Evolutionary conservation across 768 basidiomycete genomes (phyloP).

Genomic region (Daedalea quercina): DNA sequence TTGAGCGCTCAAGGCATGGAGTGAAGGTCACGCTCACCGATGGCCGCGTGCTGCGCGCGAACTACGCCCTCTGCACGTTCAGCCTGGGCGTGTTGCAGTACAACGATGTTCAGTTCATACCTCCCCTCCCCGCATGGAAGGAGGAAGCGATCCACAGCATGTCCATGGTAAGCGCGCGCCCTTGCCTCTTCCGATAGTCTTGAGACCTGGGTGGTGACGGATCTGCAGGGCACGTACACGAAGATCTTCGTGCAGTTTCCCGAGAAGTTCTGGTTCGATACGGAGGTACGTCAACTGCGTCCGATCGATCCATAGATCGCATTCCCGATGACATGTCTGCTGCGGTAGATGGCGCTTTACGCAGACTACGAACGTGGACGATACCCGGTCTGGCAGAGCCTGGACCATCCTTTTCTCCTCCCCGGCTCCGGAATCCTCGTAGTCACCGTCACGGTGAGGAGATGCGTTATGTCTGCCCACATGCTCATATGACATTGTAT

Average conservation of each 20-base stretch:
- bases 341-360: slow-evolving; percentile 45
- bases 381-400: slow-evolving; percentile 64
- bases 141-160: slow-evolving; percentile 55
- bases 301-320: neutral
- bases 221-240: slow-evolving; percentile 44
- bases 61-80: slow-evolving; percentile 62
- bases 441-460: slow-evolving; percentile 38
- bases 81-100: slow-evolving; percentile 67
- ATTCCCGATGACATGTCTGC: neutral
- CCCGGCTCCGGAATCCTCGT: slow-evolving; percentile 55
- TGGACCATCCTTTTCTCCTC: slow-evolving; percentile 51
- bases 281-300: slow-evolving; percentile 25
- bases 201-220: neutral
- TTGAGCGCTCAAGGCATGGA: slow-evolving; percentile 38
- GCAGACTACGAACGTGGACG: slow-evolving; percentile 53
- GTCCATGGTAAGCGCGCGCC: slow-evolving; percentile 38
- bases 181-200: neutral
- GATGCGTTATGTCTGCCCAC: neutral
- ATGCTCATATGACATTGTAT: neutral
- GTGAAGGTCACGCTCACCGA: slow-evolving; percentile 41
- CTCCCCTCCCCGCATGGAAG: slow-evolving; percentile 51
- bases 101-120: slow-evolving; percentile 49
- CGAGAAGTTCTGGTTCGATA: slow-evolving; percentile 50
- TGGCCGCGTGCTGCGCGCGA: slow-evolving; percentile 38
- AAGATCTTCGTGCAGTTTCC: slow-evolving; percentile 65